Base-by-base conservation (phyloP, 768 basidiomycete species). In the Suillus brevipes region DNA sequence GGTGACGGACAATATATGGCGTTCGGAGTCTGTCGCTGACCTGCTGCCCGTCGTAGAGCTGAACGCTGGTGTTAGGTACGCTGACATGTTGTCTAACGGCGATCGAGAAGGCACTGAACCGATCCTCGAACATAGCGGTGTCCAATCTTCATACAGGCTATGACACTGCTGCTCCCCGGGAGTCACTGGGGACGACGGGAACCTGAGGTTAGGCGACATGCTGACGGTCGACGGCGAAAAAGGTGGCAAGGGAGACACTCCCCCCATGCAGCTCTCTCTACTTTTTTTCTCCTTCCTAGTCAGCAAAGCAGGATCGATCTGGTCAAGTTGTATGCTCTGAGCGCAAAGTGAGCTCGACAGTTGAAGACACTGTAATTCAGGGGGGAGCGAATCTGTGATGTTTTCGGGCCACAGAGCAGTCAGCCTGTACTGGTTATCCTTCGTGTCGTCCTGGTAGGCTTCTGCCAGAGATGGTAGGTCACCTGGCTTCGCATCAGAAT, bases 221-320 rank as follows among this genome's bases (percentile, higher is more conserved):
- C 23, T 18, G 23, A 23, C 28, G 38, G 6, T 18, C 23, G 18
- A 25, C 16, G 38, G 25, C 25, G 38, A 42, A 20, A 28, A 42
- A 10, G 8, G 14, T 25, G 8, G 25, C 37, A 25, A 4, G 14
- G 37, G 56, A 58, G 25, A 42, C 6, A 20, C 6, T 16, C 28
- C 25, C 18, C 18, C 25, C 38, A 42, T 42, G 10, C n/a, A 59
- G 18, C 20, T 40, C 42, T 59, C 25, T 12, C 18, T 20, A 2
- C 12, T 6, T 0, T 0, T 28, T 20, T 67, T 57, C 23, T 75
- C 66, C 45, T 52, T 31, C 34, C 67, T 62, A 25, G 68, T 64
- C 50, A 78, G 68, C 38, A 78, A 18, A 14, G 56, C 37, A 36
- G 75, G 77, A 23, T 76, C 77, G 47, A 76, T 77, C 55, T 72